Conservation (phyloP, 1,284 basidiomycete species). For the Lignosus rhinocerotis region DNA sequence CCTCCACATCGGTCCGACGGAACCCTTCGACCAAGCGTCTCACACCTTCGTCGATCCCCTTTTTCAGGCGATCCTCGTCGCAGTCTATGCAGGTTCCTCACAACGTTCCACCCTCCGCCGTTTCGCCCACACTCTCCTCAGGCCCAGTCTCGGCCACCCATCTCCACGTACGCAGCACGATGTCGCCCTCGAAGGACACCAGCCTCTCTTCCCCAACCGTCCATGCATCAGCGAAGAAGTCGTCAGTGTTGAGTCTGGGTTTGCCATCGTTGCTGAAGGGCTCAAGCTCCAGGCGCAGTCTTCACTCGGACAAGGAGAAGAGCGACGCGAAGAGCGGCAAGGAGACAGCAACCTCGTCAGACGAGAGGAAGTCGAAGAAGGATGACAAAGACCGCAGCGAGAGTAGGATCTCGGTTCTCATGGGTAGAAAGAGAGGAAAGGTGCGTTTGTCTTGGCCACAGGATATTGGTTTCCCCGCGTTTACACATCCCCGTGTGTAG, state of each 20-base stretch:
- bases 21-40: slow-evolving; percentile 78
- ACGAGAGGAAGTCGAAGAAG: slow-evolving; percentile 68
- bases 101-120: slow-evolving; percentile 27
- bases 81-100: slow-evolving; percentile 70
- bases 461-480: slow-evolving; percentile 5
- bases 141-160: slow-evolving; percentile 41
- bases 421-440: slow-evolving; percentile 91
- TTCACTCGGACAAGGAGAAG: slow-evolving; percentile 65
- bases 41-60: slow-evolving; percentile 93
- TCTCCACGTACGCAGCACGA: slow-evolving; percentile 37
- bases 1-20: slow-evolving; percentile 63
- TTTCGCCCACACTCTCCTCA: slow-evolving; percentile 56
- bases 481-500: slow-evolving; percentile 40
- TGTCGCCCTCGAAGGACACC: slow-evolving; percentile 53
- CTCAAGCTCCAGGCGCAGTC: slow-evolving; percentile 78
- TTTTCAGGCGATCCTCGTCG: slow-evolving; percentile 91
- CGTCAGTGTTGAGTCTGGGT: slow-evolving; percentile 73
- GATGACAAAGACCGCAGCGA: slow-evolving; percentile 83
- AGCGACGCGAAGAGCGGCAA: slow-evolving; percentile 51
- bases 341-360: slow-evolving; percentile 41
- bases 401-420: slow-evolving; percentile 83
- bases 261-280: slow-evolving; percentile 80
- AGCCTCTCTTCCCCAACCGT: slow-evolving; percentile 52
- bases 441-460: slow-evolving; percentile 45
- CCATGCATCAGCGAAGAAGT: slow-evolving; percentile 67